Conservation (phyloP, 2,329 filamentous ascomycete species). For the Cercospora sp. region DNA sequence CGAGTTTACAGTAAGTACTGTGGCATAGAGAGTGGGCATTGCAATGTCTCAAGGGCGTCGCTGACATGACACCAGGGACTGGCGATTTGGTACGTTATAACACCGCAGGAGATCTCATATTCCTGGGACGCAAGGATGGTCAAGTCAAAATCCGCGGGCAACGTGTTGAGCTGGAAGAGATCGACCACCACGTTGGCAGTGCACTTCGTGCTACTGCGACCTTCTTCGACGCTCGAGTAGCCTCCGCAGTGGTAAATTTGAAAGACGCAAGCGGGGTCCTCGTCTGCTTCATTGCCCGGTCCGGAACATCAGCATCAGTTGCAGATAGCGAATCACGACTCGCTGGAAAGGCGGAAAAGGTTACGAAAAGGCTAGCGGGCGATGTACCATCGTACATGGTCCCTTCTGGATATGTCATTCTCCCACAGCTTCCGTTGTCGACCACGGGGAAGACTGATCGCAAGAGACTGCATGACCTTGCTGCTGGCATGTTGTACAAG, state of each 20-base stretch:
- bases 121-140: constrained; percentile 3
- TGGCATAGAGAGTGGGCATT: too few species aligned
- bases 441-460: neutral
- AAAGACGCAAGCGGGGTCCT: too few species aligned
- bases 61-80: too few species aligned
- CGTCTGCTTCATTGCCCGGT: neutral
- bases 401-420: neutral
- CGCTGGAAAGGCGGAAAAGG: too few species aligned
- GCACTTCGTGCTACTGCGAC: neutral
- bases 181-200: neutral
- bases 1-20: too few species aligned
- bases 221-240: neutral
- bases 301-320: neutral
- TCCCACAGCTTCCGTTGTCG: neutral
- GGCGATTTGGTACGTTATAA: too few species aligned
- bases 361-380: too few species aligned
- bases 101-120: neutral
- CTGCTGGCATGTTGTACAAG: neutral
- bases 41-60: too few species aligned
- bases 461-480: neutral
- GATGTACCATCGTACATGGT: neutral
- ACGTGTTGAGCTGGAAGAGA: constrained; percentile 11
- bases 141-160: constrained; percentile 15
- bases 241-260: neutral
- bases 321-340: too few species aligned